Conservation (phyloP, 495 filamentous ascomycete genomes). For the Aspergillus avenaceus region DNA sequence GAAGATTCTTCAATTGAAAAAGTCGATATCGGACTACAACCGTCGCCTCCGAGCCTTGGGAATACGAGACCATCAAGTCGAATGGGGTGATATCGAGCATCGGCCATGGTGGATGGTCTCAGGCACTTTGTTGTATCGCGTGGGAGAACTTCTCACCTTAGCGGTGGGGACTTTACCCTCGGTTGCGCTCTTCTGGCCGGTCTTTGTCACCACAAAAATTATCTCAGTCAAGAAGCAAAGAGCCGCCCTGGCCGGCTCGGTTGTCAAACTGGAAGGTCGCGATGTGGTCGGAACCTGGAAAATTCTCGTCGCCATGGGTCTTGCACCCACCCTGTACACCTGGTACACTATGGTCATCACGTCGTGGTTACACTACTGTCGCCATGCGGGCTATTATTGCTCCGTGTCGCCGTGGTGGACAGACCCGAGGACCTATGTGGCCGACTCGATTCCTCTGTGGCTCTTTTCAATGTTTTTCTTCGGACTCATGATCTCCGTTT, state of each 20-base stretch:
- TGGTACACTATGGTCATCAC: conserved; percentile 71
- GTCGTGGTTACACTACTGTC: conserved; percentile 73
- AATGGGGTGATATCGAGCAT: conserved; percentile 77
- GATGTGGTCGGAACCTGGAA: conserved; percentile 99
- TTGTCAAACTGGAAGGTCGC: conserved; percentile 87
- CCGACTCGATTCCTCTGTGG: conserved; percentile 77
- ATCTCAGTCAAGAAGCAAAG: conserved; percentile 86
- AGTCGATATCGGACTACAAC: conserved; percentile 83
- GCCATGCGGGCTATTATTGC: conserved; percentile 18
- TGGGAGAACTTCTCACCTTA: conserved; percentile 70
- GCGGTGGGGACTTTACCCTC: conserved; percentile 82
- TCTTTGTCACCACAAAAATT: conserved; percentile 84
- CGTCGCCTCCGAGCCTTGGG: conserved; percentile 80
- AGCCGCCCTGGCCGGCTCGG: conserved; percentile 85
- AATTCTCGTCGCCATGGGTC: conserved; percentile 81
- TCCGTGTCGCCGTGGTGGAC: neutral
- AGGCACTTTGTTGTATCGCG: conserved; percentile 72
- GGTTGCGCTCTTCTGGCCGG: conserved; percentile 78
- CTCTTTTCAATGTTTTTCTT: conserved; percentile 65
- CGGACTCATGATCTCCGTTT: conserved; percentile 80
- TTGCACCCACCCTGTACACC: conserved; percentile 83
- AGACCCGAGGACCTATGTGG: conserved; percentile 69
- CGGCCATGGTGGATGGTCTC: conserved; percentile 50
- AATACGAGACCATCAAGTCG: conserved; percentile 91
- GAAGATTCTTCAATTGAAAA: conserved; percentile 73